Evolutionary conservation across 2,329 filamentous ascomycete genomes (phyloP).

Genomic region (Diaporthe australafricana): DNA sequence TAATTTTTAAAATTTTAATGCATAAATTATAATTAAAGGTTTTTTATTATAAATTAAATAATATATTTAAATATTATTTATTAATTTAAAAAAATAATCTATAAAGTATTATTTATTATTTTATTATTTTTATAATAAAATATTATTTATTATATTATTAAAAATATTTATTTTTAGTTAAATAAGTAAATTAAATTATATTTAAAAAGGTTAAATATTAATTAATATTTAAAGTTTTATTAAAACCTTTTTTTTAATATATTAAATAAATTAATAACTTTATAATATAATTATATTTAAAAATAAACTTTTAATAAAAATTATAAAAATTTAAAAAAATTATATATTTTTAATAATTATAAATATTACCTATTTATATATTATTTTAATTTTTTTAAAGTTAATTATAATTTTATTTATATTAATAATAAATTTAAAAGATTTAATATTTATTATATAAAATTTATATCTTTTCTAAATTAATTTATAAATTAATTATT

Average conservation of each 20-base stretch:
- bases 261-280: neutral
- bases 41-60: neutral
- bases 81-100: no score
- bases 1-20: neutral
- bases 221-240: neutral
- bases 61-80: neutral
- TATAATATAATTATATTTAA: neutral
- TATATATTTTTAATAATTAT: neutral
- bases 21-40: neutral
- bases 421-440: neutral
- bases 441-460: neutral
- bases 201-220: no score
- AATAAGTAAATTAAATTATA: no score
- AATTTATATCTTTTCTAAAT: neutral
- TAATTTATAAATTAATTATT: neutral
- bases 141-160: neutral
- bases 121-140: neutral
- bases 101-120: no score
- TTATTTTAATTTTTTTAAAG: neutral
- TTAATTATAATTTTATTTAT: neutral
- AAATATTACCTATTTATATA: neutral
- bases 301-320: neutral
- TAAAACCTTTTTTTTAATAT: neutral
- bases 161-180: no score
- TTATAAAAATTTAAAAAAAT: neutral